Evolutionary conservation across 495 filamentous ascomycete species (phyloP), one percentile per base, ranked within the genome.

Genomic region (Talaromyces trachyspermus): DNA sequence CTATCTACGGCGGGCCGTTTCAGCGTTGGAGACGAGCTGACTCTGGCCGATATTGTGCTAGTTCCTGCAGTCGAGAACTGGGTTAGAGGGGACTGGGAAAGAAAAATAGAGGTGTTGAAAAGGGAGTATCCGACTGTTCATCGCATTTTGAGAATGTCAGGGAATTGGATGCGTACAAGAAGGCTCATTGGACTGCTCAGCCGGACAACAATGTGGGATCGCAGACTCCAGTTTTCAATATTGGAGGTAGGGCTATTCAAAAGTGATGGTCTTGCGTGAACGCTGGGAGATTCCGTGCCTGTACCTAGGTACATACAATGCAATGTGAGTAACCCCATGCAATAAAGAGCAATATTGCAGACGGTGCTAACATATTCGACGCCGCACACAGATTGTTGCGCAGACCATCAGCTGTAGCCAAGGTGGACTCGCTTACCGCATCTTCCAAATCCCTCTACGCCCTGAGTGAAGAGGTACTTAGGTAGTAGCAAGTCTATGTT

Each of bases 41-140:
- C 18, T 3, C 47, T 50, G 17, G 12, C 35, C 23, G 43, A 23
- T 10, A 33, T 37, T 46, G 25, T 46, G 43, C n/a, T 46, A 4
- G 8, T 20, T 4, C 35, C 35, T 38, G 35, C 35, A 38, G 35
- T 38, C 18, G 35, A 38, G 35, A 22, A 38, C n/a, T 38, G 35
- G 35, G 18, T 38, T 38, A 20, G 35, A 22, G 35, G 15, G 8
- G 35, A 38, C 17, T 38, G 35, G 35, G 35, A 20, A 0, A n/a
- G 35, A 11, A 38, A 38, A 11, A 22, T 38, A 15, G 33, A 37
- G 33, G 35, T 22, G 6, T 5, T 38, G 35, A 38, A 22, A 20
- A 12, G 9, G 15, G 35, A 22, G 8, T 38, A 17, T 38, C 18
- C 35, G 35, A 38, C 14, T 8, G 22, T 38, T 7, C 7, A 38